Percentiles rank a stretch among this genome's conserved stretches.
phyloP scores from a whole-genome alignment of 78 protist genomes.

The Tieghemostelium lacteum region DNA sequence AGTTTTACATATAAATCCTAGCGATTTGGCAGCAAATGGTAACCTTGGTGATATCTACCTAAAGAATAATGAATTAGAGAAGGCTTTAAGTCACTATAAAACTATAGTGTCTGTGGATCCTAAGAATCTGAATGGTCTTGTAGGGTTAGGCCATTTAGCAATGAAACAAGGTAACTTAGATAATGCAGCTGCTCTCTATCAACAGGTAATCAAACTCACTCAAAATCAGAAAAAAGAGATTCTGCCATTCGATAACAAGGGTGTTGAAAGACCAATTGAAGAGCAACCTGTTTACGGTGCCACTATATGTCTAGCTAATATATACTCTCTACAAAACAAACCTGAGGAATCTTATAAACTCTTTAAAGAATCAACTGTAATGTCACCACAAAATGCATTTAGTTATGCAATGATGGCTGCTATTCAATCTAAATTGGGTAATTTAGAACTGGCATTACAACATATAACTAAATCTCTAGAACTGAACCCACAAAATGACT shows the following conservation, averaged over 20 bases:
- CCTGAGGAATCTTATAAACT: background rate
- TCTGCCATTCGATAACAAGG: background rate
- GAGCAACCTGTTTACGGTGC: constrained; percentile 48
- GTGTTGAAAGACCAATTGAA: background rate
- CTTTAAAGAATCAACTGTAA: background rate
- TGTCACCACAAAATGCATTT: constrained; percentile 1
- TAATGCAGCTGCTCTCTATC: constrained; percentile 20
- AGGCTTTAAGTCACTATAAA: constrained; percentile 40
- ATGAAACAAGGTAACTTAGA: constrained; percentile 12
- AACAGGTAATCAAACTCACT: constrained; percentile 5
- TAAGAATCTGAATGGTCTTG: constrained; percentile 3
- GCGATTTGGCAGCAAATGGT: constrained; percentile 62
- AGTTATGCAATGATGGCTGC: background rate
- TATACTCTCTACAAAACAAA: background rate
- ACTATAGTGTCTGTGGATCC: constrained; percentile 13
- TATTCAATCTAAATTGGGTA: background rate
- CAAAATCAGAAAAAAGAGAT: background rate
- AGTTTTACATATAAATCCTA: constrained; percentile 23
- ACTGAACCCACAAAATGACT: background rate
- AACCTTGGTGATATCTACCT: constrained; percentile 50
- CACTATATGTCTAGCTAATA: constrained; percentile 5
- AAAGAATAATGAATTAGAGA: background rate
- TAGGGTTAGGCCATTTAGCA: constrained; percentile 50
- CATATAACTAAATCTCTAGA: background rate
- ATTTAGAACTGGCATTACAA: background rate